Conservation (phyloP, 2,329 filamentous ascomycete species). For the Ophiostoma sp. region DNA sequence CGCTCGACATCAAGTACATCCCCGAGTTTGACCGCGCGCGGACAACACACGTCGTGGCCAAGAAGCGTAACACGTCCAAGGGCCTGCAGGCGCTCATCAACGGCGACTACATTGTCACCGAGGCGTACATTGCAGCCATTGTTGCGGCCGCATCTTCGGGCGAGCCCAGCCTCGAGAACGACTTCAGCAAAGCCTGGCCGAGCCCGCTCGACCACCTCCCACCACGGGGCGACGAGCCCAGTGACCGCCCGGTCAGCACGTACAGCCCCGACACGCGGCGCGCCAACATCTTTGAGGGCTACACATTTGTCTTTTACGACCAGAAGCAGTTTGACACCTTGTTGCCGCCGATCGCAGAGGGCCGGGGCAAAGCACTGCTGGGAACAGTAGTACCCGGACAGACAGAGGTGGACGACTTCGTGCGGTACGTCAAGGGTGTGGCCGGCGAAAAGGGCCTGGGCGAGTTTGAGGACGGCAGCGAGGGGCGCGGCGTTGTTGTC, state of each 20-base stretch:
- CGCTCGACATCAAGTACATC: slow-evolving; percentile 82
- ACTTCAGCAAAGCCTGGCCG: slow-evolving; percentile 78
- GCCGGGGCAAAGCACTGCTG: slow-evolving; percentile 73
- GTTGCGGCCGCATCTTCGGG: slow-evolving; percentile 43
- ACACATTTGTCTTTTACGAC: slow-evolving; percentile 84
- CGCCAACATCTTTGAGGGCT: slow-evolving; percentile 71
- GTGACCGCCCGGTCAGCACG: slow-evolving; percentile 58
- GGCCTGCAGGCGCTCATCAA: slow-evolving; percentile 82
- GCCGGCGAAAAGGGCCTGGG: slow-evolving; percentile 69
- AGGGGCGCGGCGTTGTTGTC: slow-evolving; percentile 68
- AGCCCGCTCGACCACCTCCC: slow-evolving; percentile 66
- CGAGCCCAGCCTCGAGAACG: slow-evolving; percentile 60
- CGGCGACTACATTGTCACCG: slow-evolving; percentile 68
- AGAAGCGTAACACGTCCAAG: slow-evolving; percentile 83
- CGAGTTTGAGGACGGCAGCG: slow-evolving; percentile 57
- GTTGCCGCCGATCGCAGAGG: slow-evolving; percentile 67
- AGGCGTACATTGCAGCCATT: slow-evolving; percentile 68
- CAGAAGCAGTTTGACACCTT: slow-evolving; percentile 69
- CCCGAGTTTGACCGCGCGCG: slow-evolving; percentile 61
- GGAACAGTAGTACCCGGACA: slow-evolving; percentile 55
- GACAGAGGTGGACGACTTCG: slow-evolving; percentile 69
- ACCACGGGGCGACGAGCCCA: slow-evolving; percentile 67
- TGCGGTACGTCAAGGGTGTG: slow-evolving; percentile 67
- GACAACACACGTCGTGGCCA: slow-evolving; percentile 84
- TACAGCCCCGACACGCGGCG: slow-evolving; percentile 66